These are phyloP conservation scores for Cutaneotrichosporon mucoides DNA, from an alignment of 1,284 basidiomycete genomes.

Conservation along the genomic window DNA sequence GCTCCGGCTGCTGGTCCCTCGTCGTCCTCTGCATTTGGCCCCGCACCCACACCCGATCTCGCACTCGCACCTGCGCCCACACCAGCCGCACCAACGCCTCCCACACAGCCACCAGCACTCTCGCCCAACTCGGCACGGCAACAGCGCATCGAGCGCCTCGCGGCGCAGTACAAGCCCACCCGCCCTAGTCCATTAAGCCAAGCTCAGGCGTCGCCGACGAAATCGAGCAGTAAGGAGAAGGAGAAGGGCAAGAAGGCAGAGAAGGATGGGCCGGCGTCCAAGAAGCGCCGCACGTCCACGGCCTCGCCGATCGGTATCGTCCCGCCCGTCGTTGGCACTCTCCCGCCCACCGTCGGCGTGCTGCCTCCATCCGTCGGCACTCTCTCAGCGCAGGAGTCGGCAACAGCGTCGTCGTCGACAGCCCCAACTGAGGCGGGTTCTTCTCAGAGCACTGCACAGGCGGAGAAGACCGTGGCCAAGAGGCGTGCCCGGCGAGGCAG, in stretches of 20 bases:
- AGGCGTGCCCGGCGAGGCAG: no score
- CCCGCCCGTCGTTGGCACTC: no score
- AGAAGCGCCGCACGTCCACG: no score
- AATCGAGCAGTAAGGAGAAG: neutral
- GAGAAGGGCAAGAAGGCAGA: conserved; percentile 1
- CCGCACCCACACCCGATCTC: neutral
- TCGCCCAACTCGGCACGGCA: neutral
- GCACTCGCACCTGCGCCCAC: no score
- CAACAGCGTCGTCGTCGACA: no score
- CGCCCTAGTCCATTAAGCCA: conserved; percentile 29
- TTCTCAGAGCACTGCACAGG: no score
- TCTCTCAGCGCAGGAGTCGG: neutral
- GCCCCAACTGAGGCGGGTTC: no score
- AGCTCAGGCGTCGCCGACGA: conserved; percentile 3
- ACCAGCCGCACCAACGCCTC: neutral
- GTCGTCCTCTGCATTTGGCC: no score
- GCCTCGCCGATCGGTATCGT: no score
- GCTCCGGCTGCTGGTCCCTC: no score
- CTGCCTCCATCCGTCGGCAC: conserved; percentile 1
- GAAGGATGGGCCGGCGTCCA: neutral
- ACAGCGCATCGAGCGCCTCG: neutral
- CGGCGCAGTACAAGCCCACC: conserved; percentile 22
- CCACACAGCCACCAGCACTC: neutral
- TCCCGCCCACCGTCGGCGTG: neutral
- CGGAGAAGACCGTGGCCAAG: no score